Base-by-base conservation (phyloP, 768 basidiomycete genomes). In the Aureoboletus auriporus region DNA sequence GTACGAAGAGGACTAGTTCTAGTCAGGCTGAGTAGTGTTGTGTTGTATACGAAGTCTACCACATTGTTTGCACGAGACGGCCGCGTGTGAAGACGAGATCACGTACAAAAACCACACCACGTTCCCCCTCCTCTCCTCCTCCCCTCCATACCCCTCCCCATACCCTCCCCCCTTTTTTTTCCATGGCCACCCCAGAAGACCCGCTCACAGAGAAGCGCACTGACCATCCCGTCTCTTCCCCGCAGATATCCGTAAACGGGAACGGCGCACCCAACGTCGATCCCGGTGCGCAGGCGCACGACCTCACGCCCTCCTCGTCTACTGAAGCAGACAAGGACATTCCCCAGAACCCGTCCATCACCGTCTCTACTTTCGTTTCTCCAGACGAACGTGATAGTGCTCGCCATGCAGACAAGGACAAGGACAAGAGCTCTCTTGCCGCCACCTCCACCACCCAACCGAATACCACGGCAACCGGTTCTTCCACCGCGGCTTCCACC, bases 351-450 rank as follows among this genome's bases (percentile, higher is more conserved):
- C 67, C 63, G 37, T 67, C 65, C 56, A 55, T 59, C 53, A 67
- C 65, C 31, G 65, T 63, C 44, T 68, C 64, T 23, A 65, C 64
- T 37, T 67, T 65, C 42, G 64, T 60, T 46, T 61, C 58, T 23
- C 65, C 67, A 52, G 65, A 61, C 52, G 65, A 67, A 42, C 65
- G 61, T 50, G 65, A 67, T 41, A 65, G 55, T 38, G 47, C 62
- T 17, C 68, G 64, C 51, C 53, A 54, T n/a, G 46, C 47, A 52
- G 69, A 72, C 23, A 67, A 62, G 61, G 75, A 77, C 60, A 75
- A 74, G 60, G 75, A 77, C 60, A 75, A 74, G 60, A 73, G 65
- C 47, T 76, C 75, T 8, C 63, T 76, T 17, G 64, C 71, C 33
- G 74, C 74, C 41, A 71, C 74, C 38, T 70, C 72, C 1, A 62